Base-by-base conservation (phyloP, 306 rosid species). In the Begonia loranthoides region DNA sequence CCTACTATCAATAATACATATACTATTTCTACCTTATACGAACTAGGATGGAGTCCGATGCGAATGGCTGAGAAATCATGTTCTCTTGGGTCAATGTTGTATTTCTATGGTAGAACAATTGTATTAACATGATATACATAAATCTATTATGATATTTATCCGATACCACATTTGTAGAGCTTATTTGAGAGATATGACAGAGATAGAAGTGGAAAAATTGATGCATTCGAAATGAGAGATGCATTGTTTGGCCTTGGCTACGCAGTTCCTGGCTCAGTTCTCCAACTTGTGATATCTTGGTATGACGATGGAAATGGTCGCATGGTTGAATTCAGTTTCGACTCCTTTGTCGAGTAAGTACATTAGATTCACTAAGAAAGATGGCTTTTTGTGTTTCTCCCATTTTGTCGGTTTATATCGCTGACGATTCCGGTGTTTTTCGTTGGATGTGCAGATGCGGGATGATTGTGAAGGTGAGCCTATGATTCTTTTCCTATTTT, bases 161-260 rank as follows among this genome's bases (percentile, higher is more conserved):
- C 5, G 36, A 28, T 5, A 28, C 36, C 1, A 47, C 21, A 24
- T 19, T 58, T 54, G 68, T 66, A 89, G 97, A 76, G 62, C 53
- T 77, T 78, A 59, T 89, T 85, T 51, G 85, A 89, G 78, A 73
- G 84, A 67, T 85, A 85, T 28, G 95, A 89, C 62, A 73, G 58
- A 76, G 95, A 89, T 67, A 69, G 73, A 64, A 89, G 97, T 60
- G 94, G 95, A 22, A 85, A 71, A 53, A 89, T 89, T 56, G 90
- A 85, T 64, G 70, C 66, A 39, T 44, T 85, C 73, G 97, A 89
- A 61, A 63, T 89, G 45, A 82, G 95, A 61, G 97, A 89, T 70
- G 97, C 97, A 54, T 76, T 82, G 15, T 85, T 73, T 66, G 86
- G 94, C 50, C 75, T 79, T 64, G 94, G 97, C 54, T 81, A 75